Base-by-base conservation (phyloP, 2,329 filamentous ascomycete species). In the Cladophialophora psammophila region DNA sequence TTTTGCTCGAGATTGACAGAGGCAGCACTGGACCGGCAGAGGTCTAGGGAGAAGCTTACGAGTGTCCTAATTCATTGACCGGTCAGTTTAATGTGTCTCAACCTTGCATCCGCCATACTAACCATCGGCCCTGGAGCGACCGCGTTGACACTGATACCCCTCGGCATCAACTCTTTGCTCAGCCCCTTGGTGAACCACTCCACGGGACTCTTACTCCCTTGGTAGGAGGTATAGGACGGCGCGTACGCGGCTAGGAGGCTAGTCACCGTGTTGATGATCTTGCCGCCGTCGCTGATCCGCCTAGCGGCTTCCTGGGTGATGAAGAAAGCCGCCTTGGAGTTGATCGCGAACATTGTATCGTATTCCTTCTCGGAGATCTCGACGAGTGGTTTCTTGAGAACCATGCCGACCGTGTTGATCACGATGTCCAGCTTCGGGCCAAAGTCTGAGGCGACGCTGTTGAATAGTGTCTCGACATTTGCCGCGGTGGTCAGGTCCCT, bases 321-420 rank as follows among this genome's bases (percentile, higher is more conserved):
- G 69, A 83, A 80, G 71, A 83, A 83, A 1, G 80, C 80, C 0
- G 76, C 72, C 69, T 83, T 83, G 69, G 80, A 82, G 74, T 83
- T 83, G 74, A 83, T 75, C 12, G 79, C 81, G 53, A 83, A 84
- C 80, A 84, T 83, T 0, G 75, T 72, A 69, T 83, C 81, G 66
- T 83, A 83, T 67, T 84, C 81, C 9, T 71, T 76, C 69, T 83
- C 82, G 6, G 74, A 74, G 54, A 83, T 80, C 13, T 81, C 80
- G 0, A 72, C 73, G 35, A 82, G 79, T 6, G 80, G 76, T 75
- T 84, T 83, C 78, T 83, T 83, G 40, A 83, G 71, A 40, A 83
- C 81, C 77, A 82, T 84, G 54, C 83, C 83, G 32, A 84, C 77
- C 7, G 82, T 84, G 73, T 84, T 84, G 71, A 84, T 77, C 3